phyloP scores from a whole-genome alignment of 306 rosid genomes.

The Cucurbita ficifolia region DNA sequence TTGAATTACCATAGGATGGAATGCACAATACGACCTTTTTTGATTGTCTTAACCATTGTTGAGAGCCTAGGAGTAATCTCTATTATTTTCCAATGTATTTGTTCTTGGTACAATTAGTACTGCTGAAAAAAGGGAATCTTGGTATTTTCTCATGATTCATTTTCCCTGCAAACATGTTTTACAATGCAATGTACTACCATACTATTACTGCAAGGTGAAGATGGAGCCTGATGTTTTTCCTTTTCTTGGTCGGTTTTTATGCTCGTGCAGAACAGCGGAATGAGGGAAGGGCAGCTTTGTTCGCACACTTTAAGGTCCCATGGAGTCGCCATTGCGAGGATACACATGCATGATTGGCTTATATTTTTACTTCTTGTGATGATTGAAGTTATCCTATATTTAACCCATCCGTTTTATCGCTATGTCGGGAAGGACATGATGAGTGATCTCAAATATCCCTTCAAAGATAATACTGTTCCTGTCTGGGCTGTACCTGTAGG shows the following conservation, averaged over 20 bases:
- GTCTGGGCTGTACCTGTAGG: constrained; percentile 77
- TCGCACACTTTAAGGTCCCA: constrained; percentile 71
- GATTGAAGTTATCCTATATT: constrained; percentile 18
- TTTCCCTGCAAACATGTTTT: not conserved
- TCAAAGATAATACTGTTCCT: constrained; percentile 73
- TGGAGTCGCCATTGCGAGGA: constrained; percentile 45
- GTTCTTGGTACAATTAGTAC: not conserved
- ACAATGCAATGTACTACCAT: not conserved
- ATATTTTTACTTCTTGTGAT: constrained; percentile 56
- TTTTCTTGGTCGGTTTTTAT: not conserved
- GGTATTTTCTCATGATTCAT: not conserved
- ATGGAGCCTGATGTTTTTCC: not conserved
- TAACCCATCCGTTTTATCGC: constrained; percentile 70
- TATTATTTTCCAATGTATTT: not conserved
- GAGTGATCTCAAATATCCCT: constrained; percentile 67
- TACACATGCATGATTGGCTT: constrained; percentile 73
- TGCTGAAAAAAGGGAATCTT: not conserved
- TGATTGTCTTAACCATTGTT: not conserved
- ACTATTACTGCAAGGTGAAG: not conserved
- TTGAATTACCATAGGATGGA: not conserved
- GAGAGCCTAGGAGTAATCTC: not conserved
- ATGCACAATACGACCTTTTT: not conserved
- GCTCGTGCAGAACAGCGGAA: constrained; percentile 10
- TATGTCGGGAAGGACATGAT: constrained; percentile 86
- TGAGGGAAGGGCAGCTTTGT: constrained; percentile 53